Base-by-base conservation (phyloP, 176 grass and related monocot genomes). In the Carex kokanica region DNA sequence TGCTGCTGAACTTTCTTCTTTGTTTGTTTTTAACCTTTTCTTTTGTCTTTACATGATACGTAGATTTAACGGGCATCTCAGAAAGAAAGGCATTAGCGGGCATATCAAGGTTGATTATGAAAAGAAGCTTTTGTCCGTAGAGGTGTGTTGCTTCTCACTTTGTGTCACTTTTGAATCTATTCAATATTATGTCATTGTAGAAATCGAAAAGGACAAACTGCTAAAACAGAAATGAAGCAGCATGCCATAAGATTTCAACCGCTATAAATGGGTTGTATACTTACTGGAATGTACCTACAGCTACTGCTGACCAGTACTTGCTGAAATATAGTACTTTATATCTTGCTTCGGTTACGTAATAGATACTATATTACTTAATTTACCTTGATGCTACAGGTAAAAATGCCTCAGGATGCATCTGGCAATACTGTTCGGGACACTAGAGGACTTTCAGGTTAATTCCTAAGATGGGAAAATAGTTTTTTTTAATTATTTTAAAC, bases 331-430 rank as follows among this genome's bases (percentile, higher is more conserved):
- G 1, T 82, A 40, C 3, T 84, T 84, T 21, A 64, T 0, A 45
- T 45, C 15, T 20, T 70, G 52, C 79, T 25, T 78, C 78, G 24
- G 27, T 81, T 61, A 83, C 21, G 60, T 78, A 8, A 75, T 34
- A 49, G 23, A 10, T 71, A 49, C n/a, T 13, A 43, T 55, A 61
- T 12, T 65, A 17, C 61, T 36, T 79, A 79, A 65, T 49, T 43
- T 81, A 17, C 61, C 64, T 38, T 72, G 8, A 10, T 5, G 2
- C 55, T 81, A 78, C 83, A 98, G 95, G 79, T 98, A 32, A 98
- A 92, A n/a, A 94, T 98, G 95, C 95, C 95, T 87, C 95, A 98
- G 90, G 95, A 98, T 90, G 90, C 86, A 70, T 98, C 95, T 77
- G 82, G 86, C n/a, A 89, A 93, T 54, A 84, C 92, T 0, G 80